Evolutionary conservation across 1,284 basidiomycete species (phyloP).

Genomic region (Singerocomus inundabilis): DNA sequence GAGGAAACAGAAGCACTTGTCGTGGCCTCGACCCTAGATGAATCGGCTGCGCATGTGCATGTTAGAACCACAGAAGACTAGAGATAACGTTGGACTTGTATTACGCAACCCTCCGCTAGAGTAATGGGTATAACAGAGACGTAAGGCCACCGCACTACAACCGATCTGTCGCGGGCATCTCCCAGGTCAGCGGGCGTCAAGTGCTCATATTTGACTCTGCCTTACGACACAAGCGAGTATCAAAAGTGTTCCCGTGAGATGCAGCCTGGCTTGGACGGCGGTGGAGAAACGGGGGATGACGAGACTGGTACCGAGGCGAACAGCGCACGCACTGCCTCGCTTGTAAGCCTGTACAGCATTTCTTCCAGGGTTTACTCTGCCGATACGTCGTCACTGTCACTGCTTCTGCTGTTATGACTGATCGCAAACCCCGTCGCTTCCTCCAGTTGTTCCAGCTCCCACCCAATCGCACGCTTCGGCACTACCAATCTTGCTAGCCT

Average conservation of each 20-base stretch:
- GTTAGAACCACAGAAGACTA: slow-evolving; percentile 26
- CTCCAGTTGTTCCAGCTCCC: slow-evolving; percentile 70
- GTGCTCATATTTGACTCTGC: too few species aligned
- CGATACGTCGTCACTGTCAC: slow-evolving; percentile 62
- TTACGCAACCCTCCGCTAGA: not conserved
- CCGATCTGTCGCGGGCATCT: not conserved
- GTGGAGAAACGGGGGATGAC: too few species aligned
- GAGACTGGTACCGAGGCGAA: too few species aligned
- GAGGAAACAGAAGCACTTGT: slow-evolving; percentile 55
- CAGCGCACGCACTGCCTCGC: too few species aligned
- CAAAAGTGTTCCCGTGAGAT: too few species aligned
- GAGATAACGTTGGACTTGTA: not conserved
- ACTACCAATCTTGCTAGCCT: slow-evolving; percentile 42
- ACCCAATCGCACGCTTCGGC: slow-evolving; percentile 57
- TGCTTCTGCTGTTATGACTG: slow-evolving; percentile 37
- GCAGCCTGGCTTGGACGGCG: too few species aligned
- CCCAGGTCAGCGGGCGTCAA: not conserved
- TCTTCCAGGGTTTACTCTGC: too few species aligned
- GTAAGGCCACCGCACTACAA: slow-evolving; percentile 1
- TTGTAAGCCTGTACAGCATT: too few species aligned
- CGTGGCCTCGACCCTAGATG: slow-evolving; percentile 52
- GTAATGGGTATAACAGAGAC: slow-evolving; percentile 1
- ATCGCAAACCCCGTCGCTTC: slow-evolving; percentile 43
- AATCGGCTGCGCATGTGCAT: slow-evolving; percentile 61
- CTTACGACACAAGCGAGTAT: too few species aligned